Percentiles rank a stretch among this genome's conserved stretches.
These are phyloP conservation scores for Trichoderma sp. DNA, from an alignment of 2,329 filamentous ascomycete genomes.

Conservation along the genomic window DNA sequence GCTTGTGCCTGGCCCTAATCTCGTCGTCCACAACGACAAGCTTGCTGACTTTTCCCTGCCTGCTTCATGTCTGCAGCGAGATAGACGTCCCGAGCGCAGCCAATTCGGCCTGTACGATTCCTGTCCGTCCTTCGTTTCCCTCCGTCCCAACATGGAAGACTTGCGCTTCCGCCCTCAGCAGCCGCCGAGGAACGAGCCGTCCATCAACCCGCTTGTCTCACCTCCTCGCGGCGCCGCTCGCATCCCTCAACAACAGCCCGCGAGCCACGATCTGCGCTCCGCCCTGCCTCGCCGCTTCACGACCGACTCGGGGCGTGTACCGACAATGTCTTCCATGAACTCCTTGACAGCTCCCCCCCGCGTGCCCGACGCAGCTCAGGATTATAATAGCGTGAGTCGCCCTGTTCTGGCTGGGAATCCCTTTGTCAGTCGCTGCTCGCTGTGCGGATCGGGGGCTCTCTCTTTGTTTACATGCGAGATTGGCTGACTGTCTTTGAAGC, in stretches of 20 bases:
- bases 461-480: slow-evolving; percentile 9
- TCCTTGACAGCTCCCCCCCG: slow-evolving; percentile 51
- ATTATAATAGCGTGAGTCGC: slow-evolving; percentile 44
- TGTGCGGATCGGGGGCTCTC: neutral
- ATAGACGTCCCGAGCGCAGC: slow-evolving; percentile 32
- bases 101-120: slow-evolving; percentile 40
- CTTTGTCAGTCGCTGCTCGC: neutral
- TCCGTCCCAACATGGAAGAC: slow-evolving; percentile 62
- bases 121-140: slow-evolving; percentile 31
- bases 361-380: slow-evolving; percentile 45
- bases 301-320: slow-evolving; percentile 80
- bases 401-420: neutral
- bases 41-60: slow-evolving; percentile 32
- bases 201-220: slow-evolving; percentile 71
- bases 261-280: slow-evolving; percentile 66
- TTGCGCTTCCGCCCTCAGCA: slow-evolving; percentile 74
- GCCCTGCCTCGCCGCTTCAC: slow-evolving; percentile 89
- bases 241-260: slow-evolving; percentile 46
- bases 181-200: slow-evolving; percentile 71
- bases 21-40: slow-evolving; percentile 20
- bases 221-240: slow-evolving; percentile 68
- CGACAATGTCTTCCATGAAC: slow-evolving; percentile 60
- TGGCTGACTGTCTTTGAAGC: slow-evolving; percentile 17
- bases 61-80: slow-evolving; percentile 37
- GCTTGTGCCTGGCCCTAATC: slow-evolving; percentile 26